A percentile compares a stretch with the other conserved stretches of the same genome.
Conservation (phyloP, 176 grass and related monocot species). For the Rhipidocladum racemiflorum region DNA sequence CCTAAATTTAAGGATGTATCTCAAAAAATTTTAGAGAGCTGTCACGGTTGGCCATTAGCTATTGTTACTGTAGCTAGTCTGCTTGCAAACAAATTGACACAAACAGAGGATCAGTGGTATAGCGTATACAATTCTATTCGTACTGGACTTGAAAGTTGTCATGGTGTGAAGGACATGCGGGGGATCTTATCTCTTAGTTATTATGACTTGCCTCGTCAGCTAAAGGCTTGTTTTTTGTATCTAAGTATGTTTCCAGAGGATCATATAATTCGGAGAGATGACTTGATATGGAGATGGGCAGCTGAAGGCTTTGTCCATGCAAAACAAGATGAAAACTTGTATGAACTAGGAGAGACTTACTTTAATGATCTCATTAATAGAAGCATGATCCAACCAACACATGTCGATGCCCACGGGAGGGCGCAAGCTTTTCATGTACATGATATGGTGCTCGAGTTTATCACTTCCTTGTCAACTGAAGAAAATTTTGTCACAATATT, state of each 20-base stretch:
- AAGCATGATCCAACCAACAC: background rate
- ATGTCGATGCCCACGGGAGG: background rate
- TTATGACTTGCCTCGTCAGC: background rate
- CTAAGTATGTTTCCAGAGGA: background rate
- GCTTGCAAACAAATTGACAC: background rate
- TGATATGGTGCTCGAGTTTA: background rate
- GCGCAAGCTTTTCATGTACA: background rate
- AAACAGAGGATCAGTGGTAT: background rate
- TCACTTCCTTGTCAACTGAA: background rate
- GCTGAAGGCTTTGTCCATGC: conserved; percentile 1
- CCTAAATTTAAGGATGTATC: background rate
- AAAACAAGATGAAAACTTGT: background rate
- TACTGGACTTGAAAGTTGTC: background rate
- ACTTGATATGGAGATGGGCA: conserved; percentile 12
- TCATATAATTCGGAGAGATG: background rate
- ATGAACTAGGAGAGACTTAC: background rate
- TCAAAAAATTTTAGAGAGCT: background rate
- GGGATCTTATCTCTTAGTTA: conserved; percentile 17
- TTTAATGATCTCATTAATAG: background rate
- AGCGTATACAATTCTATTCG: background rate
- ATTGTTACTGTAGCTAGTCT: background rate
- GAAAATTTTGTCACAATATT: conserved; percentile 9
- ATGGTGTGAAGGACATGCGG: background rate
- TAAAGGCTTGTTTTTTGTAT: background rate
- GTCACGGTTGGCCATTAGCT: background rate